Evolutionary conservation across 805 yeast genomes (phyloP).

Genomic region (Spathaspora girioi): DNA sequence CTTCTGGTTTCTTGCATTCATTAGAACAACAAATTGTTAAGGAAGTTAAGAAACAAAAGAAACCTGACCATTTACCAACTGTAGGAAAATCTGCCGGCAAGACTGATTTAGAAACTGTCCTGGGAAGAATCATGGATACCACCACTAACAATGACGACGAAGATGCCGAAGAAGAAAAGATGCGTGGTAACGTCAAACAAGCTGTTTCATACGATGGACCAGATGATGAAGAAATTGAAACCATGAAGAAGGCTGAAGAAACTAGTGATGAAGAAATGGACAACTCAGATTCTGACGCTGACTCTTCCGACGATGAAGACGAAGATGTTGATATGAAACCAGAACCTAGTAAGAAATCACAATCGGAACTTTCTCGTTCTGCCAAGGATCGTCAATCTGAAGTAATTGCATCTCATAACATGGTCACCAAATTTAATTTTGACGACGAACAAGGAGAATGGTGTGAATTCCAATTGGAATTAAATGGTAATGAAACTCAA

Average conservation of each 20-base stretch:
- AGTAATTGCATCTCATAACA: constrained; percentile 67
- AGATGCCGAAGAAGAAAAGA: constrained; percentile 56
- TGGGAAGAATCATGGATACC: constrained; percentile 24
- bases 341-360: constrained; percentile 9
- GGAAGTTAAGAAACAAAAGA: constrained; percentile 80
- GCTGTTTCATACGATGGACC: constrained; percentile 92
- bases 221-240: constrained; percentile 91
- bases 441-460: constrained; percentile 87
- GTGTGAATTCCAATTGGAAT: constrained; percentile 86
- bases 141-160: constrained; percentile 42
- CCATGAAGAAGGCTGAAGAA: constrained; percentile 78
- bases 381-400: constrained; percentile 87
- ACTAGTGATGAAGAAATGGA: constrained; percentile 66
- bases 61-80: constrained; percentile 52
- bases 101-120: constrained; percentile 41
- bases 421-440: constrained; percentile 77
- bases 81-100: constrained; percentile 71
- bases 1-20: constrained; percentile 59
- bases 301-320: constrained; percentile 14
- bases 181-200: constrained; percentile 59
- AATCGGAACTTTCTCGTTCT: constrained; percentile 45
- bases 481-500: constrained; percentile 74
- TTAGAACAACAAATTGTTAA: constrained; percentile 72
- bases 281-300: constrained; percentile 34
- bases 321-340: constrained; percentile 31